These are phyloP conservation scores for Mucor racemosus DNA, from an alignment of 371 early-diverging fungal species.

Conservation along the genomic window DNA sequence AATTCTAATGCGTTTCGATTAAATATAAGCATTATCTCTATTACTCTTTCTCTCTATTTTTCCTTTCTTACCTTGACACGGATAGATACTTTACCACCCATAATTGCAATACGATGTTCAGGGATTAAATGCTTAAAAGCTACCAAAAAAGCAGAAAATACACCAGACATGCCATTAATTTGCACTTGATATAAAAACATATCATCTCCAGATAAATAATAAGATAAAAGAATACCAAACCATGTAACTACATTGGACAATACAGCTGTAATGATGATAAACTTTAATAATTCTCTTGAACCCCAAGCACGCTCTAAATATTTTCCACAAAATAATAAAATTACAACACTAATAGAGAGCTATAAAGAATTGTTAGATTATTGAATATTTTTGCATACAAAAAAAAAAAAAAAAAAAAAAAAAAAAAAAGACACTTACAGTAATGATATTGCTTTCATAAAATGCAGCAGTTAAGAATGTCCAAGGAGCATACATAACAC, in stretches of 20 bases:
- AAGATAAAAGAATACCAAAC: conserved; percentile 62
- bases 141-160: conserved; percentile 72
- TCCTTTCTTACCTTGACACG: conserved; percentile 66
- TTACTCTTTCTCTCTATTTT: too few relatives aligned
- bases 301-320: conserved; percentile 84
- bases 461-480: conserved; percentile 50
- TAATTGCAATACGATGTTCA: conserved; percentile 59
- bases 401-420: neutral
- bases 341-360: conserved; percentile 51
- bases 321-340: conserved; percentile 66
- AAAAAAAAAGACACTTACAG: conserved; percentile 30
- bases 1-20: conserved; percentile 26
- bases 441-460: conserved; percentile 44
- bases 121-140: conserved; percentile 81
- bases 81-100: conserved; percentile 61
- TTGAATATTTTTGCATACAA: neutral
- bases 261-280: conserved; percentile 57
- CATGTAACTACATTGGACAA: conserved; percentile 62
- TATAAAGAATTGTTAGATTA: conserved; percentile 17
- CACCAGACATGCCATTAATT: conserved; percentile 72
- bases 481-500: conserved; percentile 49
- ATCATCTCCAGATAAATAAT: conserved; percentile 61
- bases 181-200: conserved; percentile 54
- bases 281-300: conserved; percentile 70
- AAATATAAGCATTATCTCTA: neutral